phyloP scores from a whole-genome alignment of 371 early-diverging fungal genomes.

The Haplosporangium sp. region DNA sequence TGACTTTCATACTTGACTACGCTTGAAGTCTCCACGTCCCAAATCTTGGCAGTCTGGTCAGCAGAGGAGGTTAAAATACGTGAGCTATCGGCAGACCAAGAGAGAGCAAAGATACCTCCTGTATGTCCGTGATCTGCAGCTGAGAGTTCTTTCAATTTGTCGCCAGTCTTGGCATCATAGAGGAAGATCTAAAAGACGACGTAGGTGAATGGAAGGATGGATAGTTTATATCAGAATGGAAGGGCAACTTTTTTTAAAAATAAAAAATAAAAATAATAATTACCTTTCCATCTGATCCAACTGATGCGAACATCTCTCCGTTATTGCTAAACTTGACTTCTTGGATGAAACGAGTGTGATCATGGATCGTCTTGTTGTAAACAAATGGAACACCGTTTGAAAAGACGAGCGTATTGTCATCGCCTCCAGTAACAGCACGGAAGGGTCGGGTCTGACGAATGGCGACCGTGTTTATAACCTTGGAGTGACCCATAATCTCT shows the following conservation, averaged over 20 bases:
- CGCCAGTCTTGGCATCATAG: constrained; percentile 94
- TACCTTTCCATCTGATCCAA: constrained; percentile 91
- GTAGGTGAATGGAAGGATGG: neutral
- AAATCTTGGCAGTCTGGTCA: constrained; percentile 92
- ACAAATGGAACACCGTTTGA: constrained; percentile 94
- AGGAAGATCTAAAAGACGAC: constrained; percentile 74
- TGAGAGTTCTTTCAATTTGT: constrained; percentile 77
- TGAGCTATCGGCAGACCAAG: constrained; percentile 89
- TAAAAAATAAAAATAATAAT: neutral
- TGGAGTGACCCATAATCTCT: constrained; percentile 91
- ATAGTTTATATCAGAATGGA: neutral
- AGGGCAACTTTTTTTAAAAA: neutral
- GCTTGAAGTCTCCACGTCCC: constrained; percentile 83
- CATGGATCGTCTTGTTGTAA: constrained; percentile 75
- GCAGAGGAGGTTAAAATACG: constrained; percentile 86
- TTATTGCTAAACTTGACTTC: constrained; percentile 88
- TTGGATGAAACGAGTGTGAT: constrained; percentile 92
- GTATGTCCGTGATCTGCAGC: constrained; percentile 71
- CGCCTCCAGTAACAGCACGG: constrained; percentile 93
- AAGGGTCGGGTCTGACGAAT: constrained; percentile 90
- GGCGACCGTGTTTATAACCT: constrained; percentile 86
- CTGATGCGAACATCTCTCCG: constrained; percentile 87
- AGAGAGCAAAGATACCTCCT: constrained; percentile 86
- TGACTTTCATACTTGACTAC: constrained; percentile 72
- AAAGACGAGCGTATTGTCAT: constrained; percentile 92